Evolutionary conservation across 257 asterid genomes (phyloP), one percentile per base, ranked within the genome.

Genomic region (Parsonsia alboflavescens): DNA sequence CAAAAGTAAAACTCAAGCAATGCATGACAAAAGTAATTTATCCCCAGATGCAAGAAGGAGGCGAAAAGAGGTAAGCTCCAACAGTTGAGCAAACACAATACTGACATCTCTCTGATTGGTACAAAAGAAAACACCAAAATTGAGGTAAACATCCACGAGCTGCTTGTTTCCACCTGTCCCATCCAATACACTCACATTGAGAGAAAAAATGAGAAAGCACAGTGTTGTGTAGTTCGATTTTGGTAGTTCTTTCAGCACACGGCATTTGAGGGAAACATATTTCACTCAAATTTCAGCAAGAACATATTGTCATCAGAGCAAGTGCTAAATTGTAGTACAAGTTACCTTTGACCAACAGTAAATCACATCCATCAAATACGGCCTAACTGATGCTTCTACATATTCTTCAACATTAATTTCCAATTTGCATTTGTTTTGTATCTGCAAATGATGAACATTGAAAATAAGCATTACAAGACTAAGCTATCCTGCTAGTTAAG

Each of bases 331-430:
- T 15, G 63, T 22, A 63, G 57, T 50, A 30, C 39, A 41, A 76
- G 90, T 81, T 48, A 92, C 98, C 97, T 90, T 90, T 75, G 99
- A 92, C 99, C 99, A 95, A 75, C 95, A 88, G 80, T 95, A 92
- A 75, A 95, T 90, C 79, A 95, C 99, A 82, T 95, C 97, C 99
- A 95, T 95, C 89, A 90, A 76, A 82, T 11, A 92, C 42, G 98
- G 98, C 82, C 97, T 86, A 59, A 90, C 82, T 56, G 98, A 86
- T 59, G 97, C 96, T 85, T 92, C 99, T 73, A 95, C 99, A 76
- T 92, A 95, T 76, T 95, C 99, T 16, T 95, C 99, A 82, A 92
- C 91, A 70, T 95, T 88, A 63, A 92, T 80, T 83, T 95, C 97
- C 76, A 92, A 89, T 84, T 92, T 90, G 86, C 99, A 95, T 83